Evolutionary conservation across 2,329 filamentous ascomycete species (phyloP), one percentile per base, ranked within the genome.

Genomic region (Xylariaceae sp.): DNA sequence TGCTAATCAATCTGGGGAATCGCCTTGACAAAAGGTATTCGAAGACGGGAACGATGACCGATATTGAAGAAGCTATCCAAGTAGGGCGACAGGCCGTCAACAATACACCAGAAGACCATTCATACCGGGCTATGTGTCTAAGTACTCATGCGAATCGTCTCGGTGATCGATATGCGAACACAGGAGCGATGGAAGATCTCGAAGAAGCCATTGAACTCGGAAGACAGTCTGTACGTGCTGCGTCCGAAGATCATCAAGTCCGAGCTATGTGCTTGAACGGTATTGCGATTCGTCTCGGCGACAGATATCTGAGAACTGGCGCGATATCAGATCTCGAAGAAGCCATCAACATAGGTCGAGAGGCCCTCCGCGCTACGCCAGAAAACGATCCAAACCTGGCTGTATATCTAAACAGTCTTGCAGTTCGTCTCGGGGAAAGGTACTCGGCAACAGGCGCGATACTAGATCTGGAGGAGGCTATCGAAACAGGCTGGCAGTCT

Each of bases 21-120:
- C 9, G 39, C n/a, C 39, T 41, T 41, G 19, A 26, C 39, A 41
- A 41, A 6, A 41, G n/a, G n/a, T 41, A 41, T 12, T 41, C 39
- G 19, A 41, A 12, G n/a, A 6, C 11, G n/a, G 39, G 39, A 41
- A 12, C 39, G 6, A 41, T 41, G 39, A 1, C 39, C 37, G 45
- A 53, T 35, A 32, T 53, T 9, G 43, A 49, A 43, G 37, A 43
- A 39, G 43, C 51, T 26, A 54, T 54, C 40, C 3, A 27, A 6
- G 5, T 34, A 26, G 8, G 12, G 11, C 34, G 45, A 27, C 3
- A 43, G 26, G 51, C 51, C 32, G 29, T 54, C 31, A 8, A 27
- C 39, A n/a, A n/a, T 4, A n/a, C 46, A 27, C 29, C 45, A 37
- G 6, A 31, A 37, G 40, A 49, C 19, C 51, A 50, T 29, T 31